Percentiles rank a stretch among this genome's conserved stretches.
Evolutionary conservation across 306 rosid species (phyloP).

Genomic region (Castanospermum australe): DNA sequence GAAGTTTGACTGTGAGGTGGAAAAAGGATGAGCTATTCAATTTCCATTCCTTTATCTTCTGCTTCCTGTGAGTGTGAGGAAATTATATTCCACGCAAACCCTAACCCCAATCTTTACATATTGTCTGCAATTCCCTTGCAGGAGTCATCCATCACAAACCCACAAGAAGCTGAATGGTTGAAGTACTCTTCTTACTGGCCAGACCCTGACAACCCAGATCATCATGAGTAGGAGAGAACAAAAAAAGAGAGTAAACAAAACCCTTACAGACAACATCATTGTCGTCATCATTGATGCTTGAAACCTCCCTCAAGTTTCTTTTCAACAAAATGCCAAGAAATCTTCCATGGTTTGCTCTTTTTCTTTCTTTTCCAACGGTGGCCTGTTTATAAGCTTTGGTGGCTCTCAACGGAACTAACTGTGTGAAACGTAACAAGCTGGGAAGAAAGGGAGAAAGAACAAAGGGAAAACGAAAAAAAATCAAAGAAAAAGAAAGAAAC

Average conservation of each 20-base stretch:
- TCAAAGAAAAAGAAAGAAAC: constrained; percentile 25
- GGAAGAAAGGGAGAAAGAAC: constrained; percentile 48
- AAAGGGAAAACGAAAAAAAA: constrained; percentile 29
- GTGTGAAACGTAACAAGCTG: constrained; percentile 43
- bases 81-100: not conserved
- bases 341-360: constrained; percentile 40
- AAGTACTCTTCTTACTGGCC: constrained; percentile 94
- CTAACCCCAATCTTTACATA: constrained; percentile 30
- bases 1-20: constrained; percentile 20
- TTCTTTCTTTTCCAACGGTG: constrained; percentile 31
- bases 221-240: constrained; percentile 52
- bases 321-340: constrained; percentile 43
- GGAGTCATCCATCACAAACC: constrained; percentile 76
- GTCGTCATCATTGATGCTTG: constrained; percentile 51
- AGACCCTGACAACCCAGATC: constrained; percentile 71
- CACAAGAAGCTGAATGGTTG: constrained; percentile 93
- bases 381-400: constrained; percentile 10
- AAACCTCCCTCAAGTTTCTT: constrained; percentile 44
- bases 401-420: constrained; percentile 53
- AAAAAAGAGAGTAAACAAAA: constrained; percentile 17
- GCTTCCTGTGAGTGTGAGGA: not conserved
- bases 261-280: constrained; percentile 48
- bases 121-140: constrained; percentile 12
- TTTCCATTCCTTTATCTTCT: constrained; percentile 11
- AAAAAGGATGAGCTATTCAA: not conserved